Conservation (phyloP, 1,284 basidiomycete genomes). For the Irpex lacteus region DNA sequence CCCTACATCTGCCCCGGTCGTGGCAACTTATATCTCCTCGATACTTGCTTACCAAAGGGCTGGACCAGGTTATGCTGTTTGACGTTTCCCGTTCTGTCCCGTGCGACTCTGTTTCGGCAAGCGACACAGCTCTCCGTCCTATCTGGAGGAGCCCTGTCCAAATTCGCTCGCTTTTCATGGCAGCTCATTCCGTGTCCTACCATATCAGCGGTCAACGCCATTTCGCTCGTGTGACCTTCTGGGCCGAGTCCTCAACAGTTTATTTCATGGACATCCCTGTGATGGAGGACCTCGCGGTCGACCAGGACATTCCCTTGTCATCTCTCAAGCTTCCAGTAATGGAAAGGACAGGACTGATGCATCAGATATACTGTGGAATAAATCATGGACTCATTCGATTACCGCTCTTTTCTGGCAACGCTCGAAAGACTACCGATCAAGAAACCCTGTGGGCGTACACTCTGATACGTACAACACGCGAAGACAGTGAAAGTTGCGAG, state of each 20-base stretch:
- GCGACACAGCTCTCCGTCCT: neutral
- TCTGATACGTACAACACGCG: neutral
- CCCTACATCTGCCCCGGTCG: neutral
- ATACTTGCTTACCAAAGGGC: neutral
- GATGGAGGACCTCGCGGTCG: neutral
- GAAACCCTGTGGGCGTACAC: neutral
- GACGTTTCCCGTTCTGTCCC: neutral
- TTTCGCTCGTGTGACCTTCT: neutral
- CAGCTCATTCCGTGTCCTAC: neutral
- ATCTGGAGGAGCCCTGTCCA: neutral
- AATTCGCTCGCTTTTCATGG: no score
- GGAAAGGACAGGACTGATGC: neutral
- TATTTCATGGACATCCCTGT: neutral
- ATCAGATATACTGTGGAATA: neutral
- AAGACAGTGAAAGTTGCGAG: neutral
- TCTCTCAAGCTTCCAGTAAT: neutral
- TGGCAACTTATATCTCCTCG: neutral
- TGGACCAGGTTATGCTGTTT: neutral
- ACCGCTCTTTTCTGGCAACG: neutral
- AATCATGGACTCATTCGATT: neutral
- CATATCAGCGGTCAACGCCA: neutral
- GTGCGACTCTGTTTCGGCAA: neutral
- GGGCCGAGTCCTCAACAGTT: neutral
- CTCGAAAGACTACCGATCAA: neutral
- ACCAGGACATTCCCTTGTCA: neutral